Evolutionary conservation across 441 rosid genomes (phyloP).

Genomic region (Populus hybrid): DNA sequence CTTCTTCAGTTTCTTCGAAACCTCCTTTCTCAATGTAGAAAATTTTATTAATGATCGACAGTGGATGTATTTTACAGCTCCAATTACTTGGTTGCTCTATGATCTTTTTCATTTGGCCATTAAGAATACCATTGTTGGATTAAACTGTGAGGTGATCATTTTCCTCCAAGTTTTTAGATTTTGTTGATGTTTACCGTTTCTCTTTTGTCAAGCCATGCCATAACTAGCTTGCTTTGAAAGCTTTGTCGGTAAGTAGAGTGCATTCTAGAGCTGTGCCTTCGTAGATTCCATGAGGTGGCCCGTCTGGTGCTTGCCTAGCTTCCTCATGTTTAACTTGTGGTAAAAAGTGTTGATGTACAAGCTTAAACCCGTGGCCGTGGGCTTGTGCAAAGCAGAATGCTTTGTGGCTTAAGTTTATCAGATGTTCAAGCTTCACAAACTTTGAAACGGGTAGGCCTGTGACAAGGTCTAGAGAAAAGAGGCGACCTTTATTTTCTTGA

Average conservation of each 20-base stretch:
- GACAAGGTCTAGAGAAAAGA: not conserved
- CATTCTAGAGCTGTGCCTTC: no score
- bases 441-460: no score
- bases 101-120: not conserved
- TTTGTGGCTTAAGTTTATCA: no score
- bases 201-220: not conserved
- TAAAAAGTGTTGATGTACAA: no score
- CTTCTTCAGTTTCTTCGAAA: not conserved
- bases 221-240: not conserved
- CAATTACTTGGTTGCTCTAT: not conserved
- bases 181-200: not conserved
- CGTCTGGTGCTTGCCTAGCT: no score
- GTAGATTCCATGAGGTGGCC: no score
- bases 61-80: constrained; percentile 1
- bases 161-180: not conserved
- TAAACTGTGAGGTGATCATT: not conserved
- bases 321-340: no score
- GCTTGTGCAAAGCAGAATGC: no score
- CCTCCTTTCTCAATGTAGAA: not conserved
- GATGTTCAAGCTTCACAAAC: no score
- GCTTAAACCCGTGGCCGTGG: no score
- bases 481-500: not conserved
- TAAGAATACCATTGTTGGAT: not conserved
- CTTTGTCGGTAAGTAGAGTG: not conserved
- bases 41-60: not conserved